phyloP scores from a whole-genome alignment of 768 basidiomycete species.

The Kwoniella sp. region DNA sequence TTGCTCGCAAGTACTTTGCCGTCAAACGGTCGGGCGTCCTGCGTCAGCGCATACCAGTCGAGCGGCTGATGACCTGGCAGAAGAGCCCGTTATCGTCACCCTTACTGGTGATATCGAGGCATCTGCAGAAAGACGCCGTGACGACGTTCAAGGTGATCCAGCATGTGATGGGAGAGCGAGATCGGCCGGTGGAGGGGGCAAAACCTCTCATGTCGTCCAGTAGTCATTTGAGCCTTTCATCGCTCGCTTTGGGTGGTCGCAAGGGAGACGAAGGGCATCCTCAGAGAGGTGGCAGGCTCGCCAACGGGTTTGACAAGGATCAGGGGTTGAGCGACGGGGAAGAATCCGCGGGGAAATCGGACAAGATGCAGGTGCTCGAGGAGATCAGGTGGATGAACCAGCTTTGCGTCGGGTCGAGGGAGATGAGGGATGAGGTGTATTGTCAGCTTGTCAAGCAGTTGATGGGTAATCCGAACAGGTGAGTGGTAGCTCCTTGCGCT shows the following conservation, averaged over 20 bases:
- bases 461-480: conserved; percentile 73
- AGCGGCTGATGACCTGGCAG: conserved; percentile 88
- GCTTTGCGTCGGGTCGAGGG: conserved; percentile 72
- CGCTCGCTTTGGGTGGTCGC: conserved; percentile 9
- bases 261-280: conserved; percentile 45
- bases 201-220: conserved; percentile 7
- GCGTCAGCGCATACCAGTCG: conserved; percentile 68
- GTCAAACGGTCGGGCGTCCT: conserved; percentile 77
- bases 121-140: conserved; percentile 71
- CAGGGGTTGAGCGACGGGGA: background rate
- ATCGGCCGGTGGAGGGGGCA: conserved; percentile 53
- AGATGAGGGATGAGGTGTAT: conserved; percentile 88
- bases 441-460: conserved; percentile 91
- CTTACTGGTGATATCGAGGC: conserved; percentile 63
- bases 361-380: conserved; percentile 55
- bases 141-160: conserved; percentile 85
- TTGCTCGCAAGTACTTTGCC: conserved; percentile 81
- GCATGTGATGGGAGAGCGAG: conserved; percentile 87
- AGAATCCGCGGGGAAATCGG: conserved; percentile 8
- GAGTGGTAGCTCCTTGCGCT: conserved; percentile 51
- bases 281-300: conserved; percentile 5
- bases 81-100: conserved; percentile 70
- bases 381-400: conserved; percentile 82
- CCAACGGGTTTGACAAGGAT: conserved; percentile 3
- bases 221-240: conserved; percentile 14